A percentile compares a stretch with the other conserved stretches of the same genome.
phyloP scores from a whole-genome alignment of 208 protist species.

The Acanthamoeba healyi region DNA sequence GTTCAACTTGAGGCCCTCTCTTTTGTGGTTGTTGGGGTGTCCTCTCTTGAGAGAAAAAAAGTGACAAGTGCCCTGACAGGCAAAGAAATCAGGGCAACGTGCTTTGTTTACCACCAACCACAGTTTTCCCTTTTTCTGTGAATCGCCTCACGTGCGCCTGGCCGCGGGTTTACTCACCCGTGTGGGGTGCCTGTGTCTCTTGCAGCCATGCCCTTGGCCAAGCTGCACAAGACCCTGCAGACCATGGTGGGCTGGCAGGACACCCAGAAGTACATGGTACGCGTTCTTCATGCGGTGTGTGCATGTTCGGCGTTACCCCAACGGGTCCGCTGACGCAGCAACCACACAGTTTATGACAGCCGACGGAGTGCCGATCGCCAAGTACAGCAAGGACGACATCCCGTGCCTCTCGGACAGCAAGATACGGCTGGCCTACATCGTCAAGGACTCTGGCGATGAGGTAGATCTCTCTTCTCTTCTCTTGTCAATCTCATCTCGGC shows the following conservation, averaged over 20 bases:
- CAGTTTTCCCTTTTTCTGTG: not conserved
- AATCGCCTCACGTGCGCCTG: too few relatives aligned
- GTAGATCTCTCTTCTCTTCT: not conserved
- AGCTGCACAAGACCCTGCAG: conserved; percentile 65
- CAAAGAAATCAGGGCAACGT: not conserved
- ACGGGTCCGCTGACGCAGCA: too few relatives aligned
- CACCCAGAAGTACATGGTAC: conserved; percentile 54
- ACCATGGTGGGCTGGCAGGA: conserved; percentile 46
- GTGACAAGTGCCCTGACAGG: not conserved
- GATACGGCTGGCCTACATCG: conserved; percentile 50
- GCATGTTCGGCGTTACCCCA: too few relatives aligned
- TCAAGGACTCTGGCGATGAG: conserved; percentile 34
- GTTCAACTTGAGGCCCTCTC: too few relatives aligned
- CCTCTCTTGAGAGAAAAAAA: too few relatives aligned
- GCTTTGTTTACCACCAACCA: not conserved
- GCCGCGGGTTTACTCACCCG: too few relatives aligned
- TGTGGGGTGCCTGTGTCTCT: not conserved
- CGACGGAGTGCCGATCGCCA: conserved; percentile 56
- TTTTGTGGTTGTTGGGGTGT: too few relatives aligned
- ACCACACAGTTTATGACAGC: not conserved
- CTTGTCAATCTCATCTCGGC: not conserved
- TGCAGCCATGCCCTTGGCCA: conserved; percentile 37
- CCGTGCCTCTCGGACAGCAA: conserved; percentile 11
- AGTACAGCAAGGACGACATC: conserved; percentile 32
- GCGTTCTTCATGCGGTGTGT: too few relatives aligned